phyloP scores from a whole-genome alignment of 2,329 filamentous ascomycete genomes.

The Immersiporthe knoxdaviesiana region DNA sequence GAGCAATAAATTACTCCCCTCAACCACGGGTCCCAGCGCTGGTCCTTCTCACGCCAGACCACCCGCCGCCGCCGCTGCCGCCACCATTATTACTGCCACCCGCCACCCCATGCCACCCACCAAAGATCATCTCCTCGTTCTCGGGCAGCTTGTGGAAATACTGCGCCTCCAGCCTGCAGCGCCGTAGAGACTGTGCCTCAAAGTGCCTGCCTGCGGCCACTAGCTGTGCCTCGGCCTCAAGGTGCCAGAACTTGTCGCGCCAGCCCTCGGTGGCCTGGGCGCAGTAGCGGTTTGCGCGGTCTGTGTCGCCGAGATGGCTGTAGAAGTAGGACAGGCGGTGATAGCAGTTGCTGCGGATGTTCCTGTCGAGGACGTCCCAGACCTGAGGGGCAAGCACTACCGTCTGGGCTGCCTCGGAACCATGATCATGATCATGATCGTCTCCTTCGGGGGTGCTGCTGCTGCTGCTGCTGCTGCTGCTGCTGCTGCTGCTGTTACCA shows the following conservation, averaged over 20 bases:
- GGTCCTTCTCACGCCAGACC: neutral
- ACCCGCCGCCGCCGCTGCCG: no score
- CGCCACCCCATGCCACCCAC: neutral
- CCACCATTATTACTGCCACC: neutral
- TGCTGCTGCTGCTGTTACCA: no score
- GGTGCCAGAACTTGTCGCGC: constrained; percentile 26
- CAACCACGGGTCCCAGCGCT: neutral
- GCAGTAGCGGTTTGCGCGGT: neutral
- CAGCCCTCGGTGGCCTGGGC: constrained; percentile 28
- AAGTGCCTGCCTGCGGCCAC: constrained; percentile 22
- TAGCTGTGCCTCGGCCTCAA: constrained; percentile 25
- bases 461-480: neutral
- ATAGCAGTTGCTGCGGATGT: constrained; percentile 29
- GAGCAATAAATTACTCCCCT: neutral
- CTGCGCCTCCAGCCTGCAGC: constrained; percentile 28
- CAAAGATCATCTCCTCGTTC: constrained; percentile 15
- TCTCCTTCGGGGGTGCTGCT: neutral
- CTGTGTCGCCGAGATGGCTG: neutral
- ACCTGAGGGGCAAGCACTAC: constrained; percentile 7
- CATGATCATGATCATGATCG: neutral
- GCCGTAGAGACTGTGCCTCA: constrained; percentile 28
- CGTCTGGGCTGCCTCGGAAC: neutral
- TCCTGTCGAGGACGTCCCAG: constrained; percentile 30
- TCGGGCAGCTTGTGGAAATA: constrained; percentile 27
- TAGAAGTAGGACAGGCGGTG: constrained; percentile 26